Base-by-base conservation (phyloP, 108 stramenopile genomes). In the Asterionellopsis glacialis region DNA sequence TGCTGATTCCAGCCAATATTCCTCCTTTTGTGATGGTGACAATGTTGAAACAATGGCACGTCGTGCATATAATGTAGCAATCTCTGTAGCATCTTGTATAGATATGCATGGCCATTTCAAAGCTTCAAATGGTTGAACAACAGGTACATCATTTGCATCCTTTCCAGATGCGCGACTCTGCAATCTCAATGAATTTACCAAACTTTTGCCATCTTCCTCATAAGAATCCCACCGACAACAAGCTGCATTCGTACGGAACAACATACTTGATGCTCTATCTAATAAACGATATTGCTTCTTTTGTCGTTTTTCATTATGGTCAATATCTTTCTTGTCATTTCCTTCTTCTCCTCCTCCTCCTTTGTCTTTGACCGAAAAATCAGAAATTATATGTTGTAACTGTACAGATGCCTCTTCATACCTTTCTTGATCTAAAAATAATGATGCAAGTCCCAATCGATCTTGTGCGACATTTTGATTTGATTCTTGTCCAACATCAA, bases 121-220 rank as follows among this genome's bases (percentile, higher is more conserved):
- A 19, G 81, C 81, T 26, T 82, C 77, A 66, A 70, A 82, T 0
- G 81, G 81, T 69, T 82, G 81, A 7, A 79, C 57, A 16, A 69
- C 14, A 41, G 72, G 59, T 14, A 66, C 23, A 25, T 62, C 51
- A 56, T 45, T 51, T n/a, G 41, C 25, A 41, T 44, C 12, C 25
- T 0, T 43, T 43, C 12, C 39, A 38, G 33, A 41, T 19, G 5
- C 21, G 18, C 43, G 0, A 7, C 4, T 10, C 25, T 48, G 2
- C 47, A 48, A 48, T 48, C 6, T n/a, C 28, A 75, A 26, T 6
- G 77, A 70, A 42, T 60, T 27, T 9, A 53, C 42, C 16, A 82
- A 38, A 26, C 42, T 44, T 27, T 52, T 52, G 5, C 81, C 65
- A 15, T 77, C 76, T 60, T 59, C 28, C 43, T 75, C 64, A 28